Base-by-base conservation (phyloP, 768 basidiomycete genomes). In the Boletus rufocinnamomeus region DNA sequence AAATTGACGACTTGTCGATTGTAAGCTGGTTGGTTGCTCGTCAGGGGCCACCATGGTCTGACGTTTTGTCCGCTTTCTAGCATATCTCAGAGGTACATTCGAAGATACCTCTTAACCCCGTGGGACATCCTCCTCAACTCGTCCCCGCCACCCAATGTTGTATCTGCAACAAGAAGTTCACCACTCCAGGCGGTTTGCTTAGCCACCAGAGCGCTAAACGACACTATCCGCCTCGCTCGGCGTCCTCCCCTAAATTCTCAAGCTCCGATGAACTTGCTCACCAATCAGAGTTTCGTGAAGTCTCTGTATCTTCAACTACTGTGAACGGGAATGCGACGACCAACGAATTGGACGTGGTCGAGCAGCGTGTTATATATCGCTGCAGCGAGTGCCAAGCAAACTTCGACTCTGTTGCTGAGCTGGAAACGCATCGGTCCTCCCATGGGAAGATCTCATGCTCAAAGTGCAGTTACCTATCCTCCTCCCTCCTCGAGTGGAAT, bases 401-500 rank as follows among this genome's bases (percentile, higher is more conserved):
- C 46, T 70, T 71, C 23, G 30, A 58, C 32, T 62, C 64, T 50
- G 51, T 47, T 44, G 37, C 50, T 28, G 53, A 66, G 46, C 53
- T 72, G 35, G 61, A 72, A 45, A 50, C 14, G 4, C 70, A 72
- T 37, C 59, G 54, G 34, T 48, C 63, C 11, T 53, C 64, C 37
- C 69, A 68, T 34, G 58, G 45, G 37, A 59, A 54, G 50, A 52
- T 72, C 48, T 3, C 68, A 17, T 71, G 70, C 50, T 70, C 68
- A 10, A 70, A 68, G 45, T 71, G 70, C 56, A 47, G 21, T 44
- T n/a, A 57, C 48, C 13, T 57, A 4, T 71, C 41, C 19, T 50
- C 64, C 44, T 66, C 70, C 27, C 66, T 71, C 30, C 0, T 64
- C 16, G 70, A 71, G 40, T 72, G 70, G 70, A 72, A 72, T 34